Base-by-base conservation (phyloP, 768 basidiomycete genomes). In the Scleroderma bovista region DNA sequence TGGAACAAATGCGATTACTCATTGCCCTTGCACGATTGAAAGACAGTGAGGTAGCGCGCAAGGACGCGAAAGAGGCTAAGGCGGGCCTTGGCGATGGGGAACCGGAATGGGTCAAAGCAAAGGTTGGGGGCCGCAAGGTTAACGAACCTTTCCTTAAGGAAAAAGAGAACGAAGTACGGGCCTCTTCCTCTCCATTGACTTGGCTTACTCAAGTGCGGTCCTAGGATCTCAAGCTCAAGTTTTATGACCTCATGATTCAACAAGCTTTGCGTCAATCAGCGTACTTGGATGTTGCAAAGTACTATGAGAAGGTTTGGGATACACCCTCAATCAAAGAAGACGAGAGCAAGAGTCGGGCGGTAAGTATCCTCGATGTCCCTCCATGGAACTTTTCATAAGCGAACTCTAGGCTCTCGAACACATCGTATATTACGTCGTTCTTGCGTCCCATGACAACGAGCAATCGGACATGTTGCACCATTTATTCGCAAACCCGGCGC, bases 221-320 rank as follows among this genome's bases (percentile, higher is more conserved):
- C 44, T 63, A 98, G 93, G 93, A 90, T 60, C 78, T 98, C 57
- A 98, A 97, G 75, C 80, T 97, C 61, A 92, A 90, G 62, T 98
- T 84, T 67, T 97, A 97, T 67, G 86, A 94, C 58, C 74, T 99
- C 53, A 95, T 98, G 90, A 94, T 98, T 48, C 88, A 93, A 68
- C 86, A 93, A 60, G 91, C 91, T 19, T 75, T 99, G 15, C 87
- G 89, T 55, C 79, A 86, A 55, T 80, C 78, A 52, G 78, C 83
- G 22, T 97, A 96, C 64, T 79, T 99, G 17, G 94, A 97, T 56
- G 92, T 89, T 7, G 93, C 93, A 34, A 94, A 95, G 65, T 84
- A 94, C 60, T 98, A 93, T 65, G 79, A 95, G 71, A 93, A 93
- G 63, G 87, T 99, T 36, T 98, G 93, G 91, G 93, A 96, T 64